Base-by-base conservation (phyloP, 1,284 basidiomycete genomes). In the Rhizoctonia solani region DNA sequence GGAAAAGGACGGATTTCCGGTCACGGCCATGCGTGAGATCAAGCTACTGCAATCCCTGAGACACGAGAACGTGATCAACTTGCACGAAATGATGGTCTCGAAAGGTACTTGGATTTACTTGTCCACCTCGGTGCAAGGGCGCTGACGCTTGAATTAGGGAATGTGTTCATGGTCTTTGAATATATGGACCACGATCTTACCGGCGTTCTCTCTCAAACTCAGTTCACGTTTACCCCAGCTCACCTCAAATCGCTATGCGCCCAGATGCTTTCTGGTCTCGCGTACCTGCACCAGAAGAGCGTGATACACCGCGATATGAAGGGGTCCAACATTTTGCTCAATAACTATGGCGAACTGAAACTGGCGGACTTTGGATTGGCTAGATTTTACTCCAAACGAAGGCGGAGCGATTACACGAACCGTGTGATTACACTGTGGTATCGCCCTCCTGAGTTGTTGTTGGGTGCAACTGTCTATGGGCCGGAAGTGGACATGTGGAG, bases 401-500 rank as follows among this genome's bases (percentile, higher is more conserved):
- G 92, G 61, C 83, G 84, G 61, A 90, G 88, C 69, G 97, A 99
- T 76, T 99, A 99, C 76, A 99, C 97, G 32, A 99, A 99, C 77
- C 86, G 97, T 32, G 97, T 99, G 47, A 98, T 99, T 72, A 99
- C 97, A 13, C 84, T 98, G 50, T 99, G 98, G 98, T 99, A 99
- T 78, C 87, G 97, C 50, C 93, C 94, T 3, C 97, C 96, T 2
- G 98, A 99, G 77, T 81, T 99, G 53, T 79, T 99, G 42, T 88
- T 99, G 72, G 98, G 97, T 16, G 94, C 95, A 53, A 99, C 97
- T 1, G 87, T 94, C 21, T 99, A 99, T 78, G 96, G 95, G 0
- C 89, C 93, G 1, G 97, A 98, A 74, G 96, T 99, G n/a, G 97
- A 99, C 75, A 97, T 97, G 88, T 99, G 97, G 97, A 97, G 95